phyloP scores from a whole-genome alignment of 176 grass and related monocot species.

The Musa troglodytarum region DNA sequence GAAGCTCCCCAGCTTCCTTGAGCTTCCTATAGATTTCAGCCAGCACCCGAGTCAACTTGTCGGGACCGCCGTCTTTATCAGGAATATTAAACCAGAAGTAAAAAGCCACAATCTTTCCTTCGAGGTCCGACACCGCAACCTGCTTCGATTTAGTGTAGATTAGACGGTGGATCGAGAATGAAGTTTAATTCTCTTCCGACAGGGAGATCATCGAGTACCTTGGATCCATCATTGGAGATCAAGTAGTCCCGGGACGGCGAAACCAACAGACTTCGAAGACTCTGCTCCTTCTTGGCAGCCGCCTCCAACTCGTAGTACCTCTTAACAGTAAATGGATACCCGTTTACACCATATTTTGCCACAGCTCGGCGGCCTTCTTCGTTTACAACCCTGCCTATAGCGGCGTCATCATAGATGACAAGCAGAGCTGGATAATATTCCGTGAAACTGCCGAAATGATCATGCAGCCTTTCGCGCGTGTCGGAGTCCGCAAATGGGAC shows the following conservation, averaged over 20 bases:
- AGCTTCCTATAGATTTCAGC: no score
- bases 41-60: no score
- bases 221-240: constrained; percentile 50
- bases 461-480: neutral
- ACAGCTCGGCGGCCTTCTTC: constrained; percentile 35
- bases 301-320: constrained; percentile 52
- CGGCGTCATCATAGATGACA: constrained; percentile 33
- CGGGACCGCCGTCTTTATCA: no score
- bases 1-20: no score
- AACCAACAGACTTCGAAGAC: constrained; percentile 46
- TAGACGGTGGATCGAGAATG: no score
- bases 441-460: no score
- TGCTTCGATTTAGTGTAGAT: no score
- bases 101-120: no score
- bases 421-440: neutral
- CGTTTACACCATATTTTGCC: constrained; percentile 41
- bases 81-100: no score
- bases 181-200: neutral
- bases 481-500: neutral
- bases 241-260: constrained; percentile 47
- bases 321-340: constrained; percentile 64
- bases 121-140: no score
- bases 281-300: constrained; percentile 53
- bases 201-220: constrained; percentile 33
- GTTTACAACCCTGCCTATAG: constrained; percentile 36